A percentile compares a stretch with the other conserved stretches of the same genome.
Conservation (phyloP, 345 rosid species). For the Psidium friedrichsthalianum region DNA sequence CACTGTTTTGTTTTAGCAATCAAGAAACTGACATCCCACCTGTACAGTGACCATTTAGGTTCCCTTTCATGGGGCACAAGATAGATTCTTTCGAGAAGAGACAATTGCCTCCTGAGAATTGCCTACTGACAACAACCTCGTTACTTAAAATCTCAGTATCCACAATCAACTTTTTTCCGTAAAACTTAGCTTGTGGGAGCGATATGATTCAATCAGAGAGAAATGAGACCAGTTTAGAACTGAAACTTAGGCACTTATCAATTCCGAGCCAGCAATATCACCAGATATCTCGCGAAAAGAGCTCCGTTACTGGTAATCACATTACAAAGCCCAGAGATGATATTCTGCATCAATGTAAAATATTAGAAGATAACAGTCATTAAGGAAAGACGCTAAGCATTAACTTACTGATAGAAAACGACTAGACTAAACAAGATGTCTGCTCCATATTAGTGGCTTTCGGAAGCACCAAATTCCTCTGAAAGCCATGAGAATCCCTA, state of each 20-base stretch:
- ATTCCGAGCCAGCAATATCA: not conserved
- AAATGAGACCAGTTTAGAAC: not conserved
- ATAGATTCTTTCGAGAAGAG: not conserved
- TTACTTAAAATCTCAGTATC: not conserved
- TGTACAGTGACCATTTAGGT: not conserved
- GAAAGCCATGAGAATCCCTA: constrained; percentile 2
- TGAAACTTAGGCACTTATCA: not conserved
- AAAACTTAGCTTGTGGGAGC: not conserved
- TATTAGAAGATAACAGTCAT: not conserved
- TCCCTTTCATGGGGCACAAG: not conserved
- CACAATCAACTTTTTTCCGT: accelerated
- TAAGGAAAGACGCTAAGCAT: not conserved
- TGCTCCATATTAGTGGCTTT: not conserved
- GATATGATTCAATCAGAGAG: not conserved
- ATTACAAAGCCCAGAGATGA: not conserved
- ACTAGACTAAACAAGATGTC: not conserved
- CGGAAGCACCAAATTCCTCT: not conserved
- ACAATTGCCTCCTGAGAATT: not conserved
- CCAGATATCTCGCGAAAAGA: not conserved
- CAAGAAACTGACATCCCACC: not conserved
- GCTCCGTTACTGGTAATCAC: not conserved
- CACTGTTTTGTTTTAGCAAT: not conserved
- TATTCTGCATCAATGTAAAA: not conserved
- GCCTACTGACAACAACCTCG: not conserved
- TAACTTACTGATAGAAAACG: not conserved